Percentiles rank a stretch among this genome's conserved stretches.
Evolutionary conservation across 176 grass and related monocot genomes (phyloP).

Genomic region (Olyra latifolia): DNA sequence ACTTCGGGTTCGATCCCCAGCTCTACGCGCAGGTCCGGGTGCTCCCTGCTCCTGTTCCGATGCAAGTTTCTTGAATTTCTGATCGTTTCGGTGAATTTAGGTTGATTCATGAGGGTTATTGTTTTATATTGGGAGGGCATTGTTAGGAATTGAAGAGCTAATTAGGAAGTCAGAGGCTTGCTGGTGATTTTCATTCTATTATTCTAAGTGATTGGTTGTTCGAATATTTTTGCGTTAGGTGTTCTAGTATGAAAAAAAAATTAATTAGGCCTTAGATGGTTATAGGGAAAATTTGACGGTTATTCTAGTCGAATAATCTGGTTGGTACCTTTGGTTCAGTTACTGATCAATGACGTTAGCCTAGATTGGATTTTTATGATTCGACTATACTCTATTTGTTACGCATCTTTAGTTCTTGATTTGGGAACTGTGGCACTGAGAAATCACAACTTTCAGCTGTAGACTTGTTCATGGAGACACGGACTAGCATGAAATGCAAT

Average conservation of each 20-base stretch:
- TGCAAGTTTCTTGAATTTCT: background rate
- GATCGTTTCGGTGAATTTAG: background rate
- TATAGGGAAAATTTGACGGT: background rate
- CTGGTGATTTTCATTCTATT: background rate
- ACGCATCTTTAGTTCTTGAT: background rate
- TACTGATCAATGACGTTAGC: background rate
- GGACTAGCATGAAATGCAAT: slow-evolving; percentile 1
- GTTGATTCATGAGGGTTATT: slow-evolving; percentile 1
- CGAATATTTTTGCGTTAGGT: background rate
- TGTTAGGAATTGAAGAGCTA: background rate
- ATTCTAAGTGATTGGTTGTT: background rate
- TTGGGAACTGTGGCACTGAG: background rate
- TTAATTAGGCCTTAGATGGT: background rate
- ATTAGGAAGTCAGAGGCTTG: background rate
- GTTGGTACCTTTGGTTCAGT: background rate
- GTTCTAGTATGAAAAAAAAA: background rate
- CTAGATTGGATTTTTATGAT: background rate
- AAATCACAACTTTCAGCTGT: background rate
- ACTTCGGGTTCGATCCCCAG: slow-evolving; percentile 54
- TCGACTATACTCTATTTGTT: background rate
- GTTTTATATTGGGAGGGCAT: background rate
- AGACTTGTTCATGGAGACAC: no score
- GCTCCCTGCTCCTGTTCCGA: background rate
- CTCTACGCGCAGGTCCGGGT: slow-evolving; percentile 50
- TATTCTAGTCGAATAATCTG: background rate